Conservation (phyloP, 768 basidiomycete species). For the Naganishia friedmannii region DNA sequence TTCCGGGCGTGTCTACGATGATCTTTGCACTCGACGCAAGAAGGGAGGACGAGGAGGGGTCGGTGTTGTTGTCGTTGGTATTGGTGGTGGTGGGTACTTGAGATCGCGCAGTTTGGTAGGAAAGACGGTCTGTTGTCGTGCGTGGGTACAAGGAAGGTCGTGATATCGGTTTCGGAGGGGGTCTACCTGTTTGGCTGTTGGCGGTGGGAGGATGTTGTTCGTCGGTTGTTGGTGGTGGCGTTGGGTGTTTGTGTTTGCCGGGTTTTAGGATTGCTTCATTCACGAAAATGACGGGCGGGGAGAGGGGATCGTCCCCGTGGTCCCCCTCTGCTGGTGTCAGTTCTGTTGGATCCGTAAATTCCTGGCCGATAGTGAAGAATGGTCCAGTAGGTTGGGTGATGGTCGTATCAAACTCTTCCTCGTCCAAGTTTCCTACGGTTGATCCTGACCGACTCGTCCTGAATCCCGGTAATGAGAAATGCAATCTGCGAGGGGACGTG, state of each 20-base stretch:
- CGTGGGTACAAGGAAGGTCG: constrained; percentile 8
- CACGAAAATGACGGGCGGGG: not conserved
- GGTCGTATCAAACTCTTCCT: not conserved
- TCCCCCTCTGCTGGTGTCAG: not conserved
- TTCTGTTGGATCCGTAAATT: not conserved
- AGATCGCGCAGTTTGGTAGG: constrained; percentile 12
- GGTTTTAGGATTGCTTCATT: not conserved
- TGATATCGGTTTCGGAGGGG: constrained; percentile 4
- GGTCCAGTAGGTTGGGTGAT: not conserved
- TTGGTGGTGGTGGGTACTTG: not conserved
- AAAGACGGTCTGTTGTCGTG: constrained; percentile 6
- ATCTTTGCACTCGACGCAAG: not conserved
- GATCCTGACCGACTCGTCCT: not conserved
- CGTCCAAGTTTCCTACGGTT: no score
- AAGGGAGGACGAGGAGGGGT: not conserved
- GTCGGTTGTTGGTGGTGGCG: not conserved
- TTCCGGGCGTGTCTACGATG: not conserved
- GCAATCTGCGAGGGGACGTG: not conserved
- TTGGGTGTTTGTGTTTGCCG: not conserved
- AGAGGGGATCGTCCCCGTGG: not conserved
- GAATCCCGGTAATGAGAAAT: not conserved
- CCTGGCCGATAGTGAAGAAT: constrained; percentile 10
- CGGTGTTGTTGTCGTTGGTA: not conserved
- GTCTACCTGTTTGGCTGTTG: not conserved
- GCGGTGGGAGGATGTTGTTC: not conserved